These are phyloP conservation scores for Epichloe sp. DNA, from an alignment of 2,329 filamentous ascomycete species.

Conservation along the genomic window DNA sequence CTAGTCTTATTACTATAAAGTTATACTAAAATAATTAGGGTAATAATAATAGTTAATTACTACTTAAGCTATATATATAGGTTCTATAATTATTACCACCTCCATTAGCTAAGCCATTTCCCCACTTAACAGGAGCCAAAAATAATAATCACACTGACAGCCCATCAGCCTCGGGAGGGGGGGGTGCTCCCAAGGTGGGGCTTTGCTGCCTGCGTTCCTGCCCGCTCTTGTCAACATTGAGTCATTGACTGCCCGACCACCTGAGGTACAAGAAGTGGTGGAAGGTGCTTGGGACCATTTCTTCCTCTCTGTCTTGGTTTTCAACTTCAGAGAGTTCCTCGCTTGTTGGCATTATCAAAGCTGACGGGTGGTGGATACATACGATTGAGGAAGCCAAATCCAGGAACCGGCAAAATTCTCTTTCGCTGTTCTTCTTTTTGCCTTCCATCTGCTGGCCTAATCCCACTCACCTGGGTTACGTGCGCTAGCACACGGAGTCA, in stretches of 20 bases:
- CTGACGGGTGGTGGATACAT: not conserved
- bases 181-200: not conserved
- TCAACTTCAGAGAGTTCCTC: not conserved
- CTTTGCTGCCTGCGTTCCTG: conserved; percentile 3
- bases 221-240: not conserved
- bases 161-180: not conserved
- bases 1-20: too few species aligned
- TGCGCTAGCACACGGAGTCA: too few species aligned
- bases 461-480: too few species aligned
- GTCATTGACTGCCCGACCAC: conserved; percentile 1
- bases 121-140: too few species aligned
- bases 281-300: not conserved
- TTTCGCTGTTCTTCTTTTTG: not conserved
- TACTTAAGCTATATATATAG: too few species aligned
- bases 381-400: not conserved
- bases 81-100: too few species aligned
- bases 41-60: too few species aligned
- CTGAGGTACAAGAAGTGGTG: conserved; percentile 3
- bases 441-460: not conserved
- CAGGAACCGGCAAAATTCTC: not conserved
- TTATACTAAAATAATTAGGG: too few species aligned
- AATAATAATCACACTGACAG: not conserved
- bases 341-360: not conserved
- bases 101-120: too few species aligned
- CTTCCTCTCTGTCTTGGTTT: not conserved